These are phyloP conservation scores for Taiozyma sp. DNA, from an alignment of 1,139 yeast genomes.

Conservation along the genomic window DNA sequence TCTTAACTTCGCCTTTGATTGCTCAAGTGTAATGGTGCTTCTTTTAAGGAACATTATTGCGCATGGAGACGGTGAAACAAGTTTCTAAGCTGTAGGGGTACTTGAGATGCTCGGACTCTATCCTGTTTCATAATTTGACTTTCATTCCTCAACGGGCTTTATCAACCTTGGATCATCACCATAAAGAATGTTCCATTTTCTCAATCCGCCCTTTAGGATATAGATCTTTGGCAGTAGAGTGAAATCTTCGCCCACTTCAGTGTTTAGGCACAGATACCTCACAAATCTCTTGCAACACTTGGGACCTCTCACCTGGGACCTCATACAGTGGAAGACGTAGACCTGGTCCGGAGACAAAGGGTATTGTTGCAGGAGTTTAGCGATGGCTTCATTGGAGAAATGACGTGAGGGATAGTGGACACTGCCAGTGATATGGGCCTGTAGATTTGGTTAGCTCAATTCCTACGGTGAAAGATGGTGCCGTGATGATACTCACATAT, in stretches of 20 bases:
- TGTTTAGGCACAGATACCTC: slow-evolving; percentile 4
- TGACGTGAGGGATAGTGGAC: slow-evolving; percentile 10
- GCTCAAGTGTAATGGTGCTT: too few relatives aligned
- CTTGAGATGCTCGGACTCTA: too few relatives aligned
- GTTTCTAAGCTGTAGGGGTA: too few relatives aligned
- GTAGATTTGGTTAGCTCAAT: not conserved
- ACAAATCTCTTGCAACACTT: slow-evolving; percentile 12
- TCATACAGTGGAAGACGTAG: slow-evolving; percentile 22
- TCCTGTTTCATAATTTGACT: not conserved
- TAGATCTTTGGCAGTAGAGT: slow-evolving; percentile 10
- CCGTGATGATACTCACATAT: slow-evolving; percentile 3
- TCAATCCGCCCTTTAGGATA: slow-evolving; percentile 20
- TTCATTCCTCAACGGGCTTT: not conserved
- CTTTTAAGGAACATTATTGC: too few relatives aligned
- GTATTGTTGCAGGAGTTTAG: slow-evolving; percentile 44
- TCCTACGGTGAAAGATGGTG: not conserved
- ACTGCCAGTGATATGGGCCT: slow-evolving; percentile 9
- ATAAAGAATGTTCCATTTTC: slow-evolving; percentile 16
- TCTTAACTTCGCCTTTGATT: too few relatives aligned
- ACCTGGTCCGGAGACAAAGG: slow-evolving; percentile 41
- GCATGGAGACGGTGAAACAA: too few relatives aligned
- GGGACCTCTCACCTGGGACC: slow-evolving; percentile 22
- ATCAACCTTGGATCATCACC: slow-evolving; percentile 12
- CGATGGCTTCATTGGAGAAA: slow-evolving; percentile 26
- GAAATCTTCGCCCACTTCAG: slow-evolving; percentile 1